These are phyloP conservation scores for Apiotrichum veenhuisii DNA, from an alignment of 1,284 basidiomycete genomes.

Conservation along the genomic window DNA sequence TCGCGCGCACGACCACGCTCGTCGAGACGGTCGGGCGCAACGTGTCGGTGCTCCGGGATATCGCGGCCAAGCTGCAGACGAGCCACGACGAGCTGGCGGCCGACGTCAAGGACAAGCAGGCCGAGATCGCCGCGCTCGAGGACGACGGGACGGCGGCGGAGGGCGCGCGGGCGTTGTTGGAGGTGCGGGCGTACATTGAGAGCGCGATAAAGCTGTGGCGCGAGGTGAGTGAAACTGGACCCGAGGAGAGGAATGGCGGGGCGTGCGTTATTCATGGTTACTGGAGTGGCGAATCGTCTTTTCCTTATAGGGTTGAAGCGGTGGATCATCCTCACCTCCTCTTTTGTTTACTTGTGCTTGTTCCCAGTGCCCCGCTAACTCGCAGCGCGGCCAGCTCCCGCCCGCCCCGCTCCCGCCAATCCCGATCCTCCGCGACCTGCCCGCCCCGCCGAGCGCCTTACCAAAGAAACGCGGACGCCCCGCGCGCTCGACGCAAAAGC, in stretches of 20 bases:
- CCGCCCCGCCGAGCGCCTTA: constrained; percentile 12
- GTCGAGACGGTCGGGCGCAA: constrained; percentile 3
- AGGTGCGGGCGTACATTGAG: constrained; percentile 19
- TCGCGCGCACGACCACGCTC: constrained; percentile 1
- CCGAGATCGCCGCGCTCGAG: constrained; percentile 10
- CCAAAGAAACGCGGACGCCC: constrained; percentile 26
- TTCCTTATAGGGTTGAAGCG: too few species aligned
- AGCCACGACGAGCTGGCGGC: constrained; percentile 3
- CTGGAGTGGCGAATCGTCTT: too few species aligned
- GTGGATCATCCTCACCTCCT: too few species aligned
- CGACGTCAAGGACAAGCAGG: constrained; percentile 7
- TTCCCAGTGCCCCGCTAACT: neutral
- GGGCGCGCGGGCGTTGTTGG: constrained; percentile 6
- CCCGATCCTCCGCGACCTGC: neutral
- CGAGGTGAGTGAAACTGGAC: constrained; percentile 13
- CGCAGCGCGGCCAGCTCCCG: constrained; percentile 20
- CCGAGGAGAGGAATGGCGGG: neutral
- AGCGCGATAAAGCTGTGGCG: constrained; percentile 19
- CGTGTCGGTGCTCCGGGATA: constrained; percentile 16
- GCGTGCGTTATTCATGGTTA: neutral
- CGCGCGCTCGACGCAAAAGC: constrained; percentile 12
- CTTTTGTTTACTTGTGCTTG: too few species aligned
- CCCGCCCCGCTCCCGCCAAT: constrained; percentile 15
- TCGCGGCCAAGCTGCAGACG: constrained; percentile 7
- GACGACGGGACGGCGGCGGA: neutral